A percentile compares a stretch with the other conserved stretches of the same genome.
Evolutionary conservation across 345 rosid genomes (phyloP).

Genomic region (Eucalyptus microcorys): DNA sequence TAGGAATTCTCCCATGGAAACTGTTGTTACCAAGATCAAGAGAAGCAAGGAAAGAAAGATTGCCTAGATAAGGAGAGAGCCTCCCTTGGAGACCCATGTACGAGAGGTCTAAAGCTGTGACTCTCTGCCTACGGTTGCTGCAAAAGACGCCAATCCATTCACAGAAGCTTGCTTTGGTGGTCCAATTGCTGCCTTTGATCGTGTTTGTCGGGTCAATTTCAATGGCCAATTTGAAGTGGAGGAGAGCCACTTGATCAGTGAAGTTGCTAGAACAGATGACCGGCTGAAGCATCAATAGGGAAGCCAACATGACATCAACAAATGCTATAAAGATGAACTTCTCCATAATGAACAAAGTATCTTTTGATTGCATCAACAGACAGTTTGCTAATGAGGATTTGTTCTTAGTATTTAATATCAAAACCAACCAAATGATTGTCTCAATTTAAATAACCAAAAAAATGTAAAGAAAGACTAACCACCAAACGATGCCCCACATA

Average conservation of each 20-base stretch:
- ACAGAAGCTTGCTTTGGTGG: not conserved
- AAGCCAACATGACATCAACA: not conserved
- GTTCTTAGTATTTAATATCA: not conserved
- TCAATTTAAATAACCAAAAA: too few relatives aligned
- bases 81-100: not conserved
- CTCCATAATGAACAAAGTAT: not conserved
- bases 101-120: not conserved
- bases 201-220: not conserved
- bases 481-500: not conserved
- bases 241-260: not conserved
- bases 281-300: not conserved
- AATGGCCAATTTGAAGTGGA: not conserved
- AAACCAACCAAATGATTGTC: fast-evolving
- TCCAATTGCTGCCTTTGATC: not conserved
- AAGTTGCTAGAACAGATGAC: not conserved
- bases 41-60: not conserved
- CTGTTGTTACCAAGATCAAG: not conserved
- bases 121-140: not conserved
- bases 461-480: too few relatives aligned
- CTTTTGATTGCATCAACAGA: not conserved
- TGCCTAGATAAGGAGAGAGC: not conserved
- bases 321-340: not conserved
- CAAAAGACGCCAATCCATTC: not conserved
- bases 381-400: fast-evolving
- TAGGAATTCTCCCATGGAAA: not conserved